phyloP scores from a whole-genome alignment of 345 rosid genomes.

The Citrus mangshanensis region DNA sequence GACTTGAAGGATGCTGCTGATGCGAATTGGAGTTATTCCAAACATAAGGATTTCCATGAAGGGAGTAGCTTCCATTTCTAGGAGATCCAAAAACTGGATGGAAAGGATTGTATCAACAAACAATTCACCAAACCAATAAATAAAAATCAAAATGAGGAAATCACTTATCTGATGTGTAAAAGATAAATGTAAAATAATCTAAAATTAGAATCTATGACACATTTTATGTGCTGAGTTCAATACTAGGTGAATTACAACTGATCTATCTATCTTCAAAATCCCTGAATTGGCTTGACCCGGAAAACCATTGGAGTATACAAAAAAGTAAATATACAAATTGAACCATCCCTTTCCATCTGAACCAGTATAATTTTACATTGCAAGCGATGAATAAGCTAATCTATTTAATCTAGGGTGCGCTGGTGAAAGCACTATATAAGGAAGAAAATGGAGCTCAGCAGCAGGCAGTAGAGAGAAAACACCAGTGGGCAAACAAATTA shows the following conservation, averaged over 20 bases:
- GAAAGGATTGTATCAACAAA: conserved; percentile 5
- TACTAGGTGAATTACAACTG: background rate
- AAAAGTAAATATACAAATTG: background rate
- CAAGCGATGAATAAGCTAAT: background rate
- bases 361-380: background rate
- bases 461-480: background rate
- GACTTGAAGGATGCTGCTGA: conserved; percentile 58
- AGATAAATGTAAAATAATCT: background rate
- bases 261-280: background rate
- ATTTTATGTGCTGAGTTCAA: background rate
- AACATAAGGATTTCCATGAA: conserved; percentile 50
- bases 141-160: background rate
- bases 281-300: background rate
- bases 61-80: conserved; percentile 60
- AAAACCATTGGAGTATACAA: background rate
- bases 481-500: background rate
- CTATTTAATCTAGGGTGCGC: background rate
- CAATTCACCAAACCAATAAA: conserved; percentile 3
- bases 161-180: background rate
- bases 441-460: background rate
- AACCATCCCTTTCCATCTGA: background rate
- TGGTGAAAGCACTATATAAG: background rate
- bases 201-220: background rate
- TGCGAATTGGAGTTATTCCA: conserved; percentile 73
- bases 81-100: conserved; percentile 63